A percentile compares a stretch with the other conserved stretches of the same genome.
Evolutionary conservation across 192 early-diverging fungal species (phyloP).

Genomic region (Backusella westeae): DNA sequence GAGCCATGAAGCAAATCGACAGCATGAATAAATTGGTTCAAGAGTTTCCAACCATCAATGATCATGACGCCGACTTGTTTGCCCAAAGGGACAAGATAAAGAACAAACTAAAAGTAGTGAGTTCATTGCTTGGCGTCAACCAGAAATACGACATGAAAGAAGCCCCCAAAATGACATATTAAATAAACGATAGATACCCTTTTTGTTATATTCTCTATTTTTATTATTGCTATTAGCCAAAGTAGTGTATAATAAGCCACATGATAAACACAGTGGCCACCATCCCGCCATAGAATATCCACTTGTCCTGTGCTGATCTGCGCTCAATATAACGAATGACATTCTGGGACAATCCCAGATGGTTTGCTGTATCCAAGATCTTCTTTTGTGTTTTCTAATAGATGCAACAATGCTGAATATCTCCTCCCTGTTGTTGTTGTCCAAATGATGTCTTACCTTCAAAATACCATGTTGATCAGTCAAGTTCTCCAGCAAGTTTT

Average conservation of each 20-base stretch:
- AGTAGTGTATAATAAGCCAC: constrained; percentile 56
- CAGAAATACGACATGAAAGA: constrained; percentile 29
- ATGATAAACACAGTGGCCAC: constrained; percentile 47
- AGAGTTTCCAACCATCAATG: constrained; percentile 49
- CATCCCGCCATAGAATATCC: constrained; percentile 57
- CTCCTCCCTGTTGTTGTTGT: neutral
- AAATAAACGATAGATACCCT: neutral
- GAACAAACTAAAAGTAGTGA: constrained; percentile 50
- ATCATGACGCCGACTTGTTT: constrained; percentile 45
- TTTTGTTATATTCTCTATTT: neutral
- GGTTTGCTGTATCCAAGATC: constrained; percentile 54
- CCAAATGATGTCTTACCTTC: constrained; percentile 39
- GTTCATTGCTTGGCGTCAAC: constrained; percentile 37
- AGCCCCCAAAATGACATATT: constrained; percentile 28
- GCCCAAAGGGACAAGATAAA: constrained; percentile 51
- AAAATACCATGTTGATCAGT: constrained; percentile 55
- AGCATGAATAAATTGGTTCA: constrained; percentile 39
- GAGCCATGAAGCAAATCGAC: constrained; percentile 47
- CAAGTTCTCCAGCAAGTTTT: constrained; percentile 46
- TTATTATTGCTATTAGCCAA: constrained; percentile 28
- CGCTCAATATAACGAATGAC: constrained; percentile 59
- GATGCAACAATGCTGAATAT: neutral
- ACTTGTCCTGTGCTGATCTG: constrained; percentile 53
- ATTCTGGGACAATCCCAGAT: constrained; percentile 58
- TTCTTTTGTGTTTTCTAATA: constrained; percentile 53